Evolutionary conservation across 2,329 filamentous ascomycete genomes (phyloP), one percentile per base, ranked within the genome.

Genomic region (Diaporthe sp.): DNA sequence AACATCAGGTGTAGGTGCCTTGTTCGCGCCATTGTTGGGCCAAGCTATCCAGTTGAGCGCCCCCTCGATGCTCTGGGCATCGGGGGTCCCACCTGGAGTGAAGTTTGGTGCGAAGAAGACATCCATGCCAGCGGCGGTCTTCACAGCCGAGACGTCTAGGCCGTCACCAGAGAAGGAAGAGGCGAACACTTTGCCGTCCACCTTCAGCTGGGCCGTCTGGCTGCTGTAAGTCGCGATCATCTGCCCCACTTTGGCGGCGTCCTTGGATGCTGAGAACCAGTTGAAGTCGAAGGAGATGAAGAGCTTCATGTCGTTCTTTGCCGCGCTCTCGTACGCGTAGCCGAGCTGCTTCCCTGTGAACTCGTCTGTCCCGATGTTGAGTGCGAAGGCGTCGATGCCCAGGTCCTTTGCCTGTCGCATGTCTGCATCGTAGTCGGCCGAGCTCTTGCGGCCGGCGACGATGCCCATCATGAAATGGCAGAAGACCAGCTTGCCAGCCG

Each of bases 141-240:
- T 81, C 72, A 89, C 81, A 20, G 83, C 82, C 9, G 81, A 78
- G 13, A 87, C 82, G 75, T 89, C 85, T 10, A 89, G 79, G 1
- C 85, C 85, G 57, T 89, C 85, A 2, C 88, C 87, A 0, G 83
- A 83, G 78, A 91, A 91, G 0, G 89, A 90, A 0, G 89, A 90
- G 1, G 87, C 89, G 76, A 91, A 88, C 8, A 87, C 82, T 74
- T 87, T 86, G 61, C 83, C 83, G 51, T 89, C 85, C 51, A 90
- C 85, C 65, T 82, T 83, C 44, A 90, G 87, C 78, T 90, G 88
- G 0, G 85, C 87, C 0, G 86, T 79, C 6, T 82, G 81, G 22
- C 79, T 80, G 3, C 82, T 84, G 75, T 88, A 90, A 71, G 86
- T 81, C 20, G 84, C 85, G 74, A 90, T 84, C 79, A 87, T 88